Evolutionary conservation across 257 asterid genomes (phyloP), one percentile per base, ranked within the genome.

Genomic region (Solanum bukasovii): DNA sequence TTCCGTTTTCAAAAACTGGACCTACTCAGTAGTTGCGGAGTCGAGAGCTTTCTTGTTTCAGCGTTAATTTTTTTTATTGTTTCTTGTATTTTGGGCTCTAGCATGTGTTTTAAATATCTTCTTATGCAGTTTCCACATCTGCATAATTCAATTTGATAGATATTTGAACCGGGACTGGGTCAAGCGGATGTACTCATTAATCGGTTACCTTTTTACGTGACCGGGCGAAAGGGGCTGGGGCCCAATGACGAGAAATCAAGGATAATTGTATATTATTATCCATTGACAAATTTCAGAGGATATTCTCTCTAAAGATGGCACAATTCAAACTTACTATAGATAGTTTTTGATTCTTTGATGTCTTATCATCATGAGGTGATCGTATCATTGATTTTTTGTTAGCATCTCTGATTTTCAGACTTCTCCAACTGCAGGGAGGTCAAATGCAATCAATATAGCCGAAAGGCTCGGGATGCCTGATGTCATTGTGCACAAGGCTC

Each of bases 401-500:
- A 49, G 44, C 7, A 82, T 31, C 70, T 82, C 85, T 81, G 25
- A 82, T 82, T 82, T 31, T 49, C 86, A 49, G 70, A 42, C 75
- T 18, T 86, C 82, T 90, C 87, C 88, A 33, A 88, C 38, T 89
- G 88, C 92, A 97, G 99, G 99, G 63, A 95, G 98, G 38, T 97
- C 99, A 88, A 97, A 97, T 94, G 99, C 99, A 84, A 97, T 97
- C 87, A 94, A 94, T 92, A 93, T 97, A 83, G 95, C 99, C 59
- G 98, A 95, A 94, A 96, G 98, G 92, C 95, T 97, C 65, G 97
- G 99, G 67, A 88, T 97, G 61, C 98, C 98, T 40, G 91, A 77
- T 88, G 93, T 88, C 86, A 94, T 96, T 87, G 90, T 95, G 94
- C 91, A 83, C 49, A 91, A 91, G 87, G 99, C 99, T 12, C 98